Base-by-base conservation (phyloP, 2,329 filamentous ascomycete species). In the Clonostachys rhizophaga region DNA sequence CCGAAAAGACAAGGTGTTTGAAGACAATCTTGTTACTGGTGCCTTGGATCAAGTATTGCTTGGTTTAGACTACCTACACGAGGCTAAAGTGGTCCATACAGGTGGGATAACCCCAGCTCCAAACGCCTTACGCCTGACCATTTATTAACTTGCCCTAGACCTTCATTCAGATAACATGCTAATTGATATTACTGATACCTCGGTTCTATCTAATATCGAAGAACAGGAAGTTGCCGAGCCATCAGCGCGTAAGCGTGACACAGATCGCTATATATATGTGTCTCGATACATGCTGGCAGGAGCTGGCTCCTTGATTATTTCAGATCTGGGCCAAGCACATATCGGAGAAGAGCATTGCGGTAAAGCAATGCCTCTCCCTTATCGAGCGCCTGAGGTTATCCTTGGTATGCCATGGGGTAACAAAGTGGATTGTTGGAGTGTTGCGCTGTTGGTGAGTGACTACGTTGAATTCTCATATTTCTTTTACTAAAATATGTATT, bases 271-370 rank as follows among this genome's bases (percentile, higher is more conserved):
- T 6, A 60, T 64, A 14, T 56, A 70, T 41, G 49, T 61, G 11
- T 68, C 66, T 10, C 55, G 59, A 18, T 58, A 59, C 46, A 58
- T 69, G 54, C 24, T 60, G 4, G 51, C 61, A 30, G 62, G 59
- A 13, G 55, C 52, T 17, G 66, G 64, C 0, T 42, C 51, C 1
- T 58, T 68, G 6, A 54, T 51, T 8, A 53, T 70, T 8, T 59
- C 55, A 40, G 66, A 71, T 49, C 51, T 70, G 2, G 62, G 67
- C 12, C 60, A 66, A 48, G 66, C 67, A n/a, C 57, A 60, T n/a
- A 57, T 62, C 24, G 61, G 61, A 3, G 40, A 42, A 1, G 40
- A 54, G 44, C 56, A 58, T 11, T 41, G 35, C 6, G 49, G 57
- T 2, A 53, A 49, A 5, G 60, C 57, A 6, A 64, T 64, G 59